Conservation (phyloP, 768 basidiomycete species). For the Lactarius quietus region DNA sequence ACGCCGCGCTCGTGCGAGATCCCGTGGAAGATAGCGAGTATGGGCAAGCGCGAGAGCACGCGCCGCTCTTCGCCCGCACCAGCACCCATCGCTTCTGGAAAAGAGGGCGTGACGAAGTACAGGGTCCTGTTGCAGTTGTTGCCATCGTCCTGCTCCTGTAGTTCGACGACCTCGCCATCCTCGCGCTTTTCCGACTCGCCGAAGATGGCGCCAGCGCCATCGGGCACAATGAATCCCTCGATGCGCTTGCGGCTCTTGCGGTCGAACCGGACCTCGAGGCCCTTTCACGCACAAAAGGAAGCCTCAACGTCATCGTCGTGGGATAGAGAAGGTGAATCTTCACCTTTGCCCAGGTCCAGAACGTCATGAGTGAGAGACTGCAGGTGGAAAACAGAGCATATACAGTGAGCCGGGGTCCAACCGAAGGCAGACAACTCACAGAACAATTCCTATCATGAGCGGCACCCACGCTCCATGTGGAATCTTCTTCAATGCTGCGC, state of each 20-base stretch:
- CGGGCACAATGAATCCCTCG: conserved; percentile 47
- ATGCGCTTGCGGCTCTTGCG: conserved; percentile 50
- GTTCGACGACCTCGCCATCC: not conserved
- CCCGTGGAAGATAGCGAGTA: conserved; percentile 23
- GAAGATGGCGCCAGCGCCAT: conserved; percentile 25
- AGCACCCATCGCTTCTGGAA: not conserved
- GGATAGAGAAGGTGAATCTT: not conserved
- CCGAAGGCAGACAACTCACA: conserved; percentile 42
- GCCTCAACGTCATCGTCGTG: not conserved
- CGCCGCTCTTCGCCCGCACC: conserved; percentile 13
- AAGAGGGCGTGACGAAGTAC: conserved; percentile 15
- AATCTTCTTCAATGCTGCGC: conserved; percentile 56
- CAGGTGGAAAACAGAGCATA: not conserved
- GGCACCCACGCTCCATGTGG: conserved; percentile 68
- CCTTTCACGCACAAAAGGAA: conserved; percentile 30
- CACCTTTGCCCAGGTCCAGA: conserved; percentile 67
- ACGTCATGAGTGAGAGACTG: conserved; percentile 46
- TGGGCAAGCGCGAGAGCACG: conserved; percentile 15
- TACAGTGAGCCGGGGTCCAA: not conserved
- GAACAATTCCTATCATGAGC: conserved; percentile 49
- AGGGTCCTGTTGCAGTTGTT: not conserved
- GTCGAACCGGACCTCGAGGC: conserved; percentile 61
- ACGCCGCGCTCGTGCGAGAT: conserved; percentile 22
- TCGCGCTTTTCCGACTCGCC: conserved; percentile 3
- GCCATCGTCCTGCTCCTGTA: not conserved